phyloP scores from a whole-genome alignment of 2,329 filamentous ascomycete genomes.

The Thielaviopsis cerberus region DNA sequence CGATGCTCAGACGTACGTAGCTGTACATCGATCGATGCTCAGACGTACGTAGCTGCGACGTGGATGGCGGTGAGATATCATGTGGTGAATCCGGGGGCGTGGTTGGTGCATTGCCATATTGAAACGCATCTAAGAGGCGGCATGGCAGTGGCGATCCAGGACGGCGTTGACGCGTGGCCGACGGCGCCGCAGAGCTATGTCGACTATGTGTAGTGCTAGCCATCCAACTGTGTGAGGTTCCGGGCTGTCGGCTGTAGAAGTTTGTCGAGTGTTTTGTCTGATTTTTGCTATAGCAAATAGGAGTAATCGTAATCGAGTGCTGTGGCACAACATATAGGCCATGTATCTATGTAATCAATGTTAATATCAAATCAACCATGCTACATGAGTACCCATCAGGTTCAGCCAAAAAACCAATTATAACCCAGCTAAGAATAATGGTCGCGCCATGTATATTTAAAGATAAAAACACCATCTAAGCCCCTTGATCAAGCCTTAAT shows the following conservation, averaged over 20 bases:
- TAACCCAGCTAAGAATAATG: neutral
- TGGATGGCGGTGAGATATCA: conserved; percentile 36
- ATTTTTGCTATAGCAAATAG: neutral
- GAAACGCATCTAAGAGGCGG: conserved; percentile 34
- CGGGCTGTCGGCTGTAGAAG: neutral
- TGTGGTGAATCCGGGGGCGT: conserved; percentile 32
- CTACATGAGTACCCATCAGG: no score
- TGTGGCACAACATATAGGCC: neutral
- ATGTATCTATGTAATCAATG: neutral
- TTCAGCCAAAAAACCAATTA: no score
- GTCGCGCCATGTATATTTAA: neutral
- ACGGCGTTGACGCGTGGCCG: conserved; percentile 27
- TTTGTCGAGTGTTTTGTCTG: neutral
- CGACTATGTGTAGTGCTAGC: neutral
- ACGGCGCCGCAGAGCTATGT: conserved; percentile 22
- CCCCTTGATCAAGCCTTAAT: conserved; percentile 17
- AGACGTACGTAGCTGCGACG: no score
- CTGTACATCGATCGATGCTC: no score
- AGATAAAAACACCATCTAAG: neutral
- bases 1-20: no score
- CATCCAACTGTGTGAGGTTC: no score
- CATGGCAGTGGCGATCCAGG: conserved; percentile 34
- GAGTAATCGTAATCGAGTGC: neutral
- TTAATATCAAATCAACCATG: neutral
- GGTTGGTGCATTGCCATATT: conserved; percentile 38